Evolutionary conservation across 2,329 filamentous ascomycete genomes (phyloP).

Genomic region (Talaromyces pinophilus): DNA sequence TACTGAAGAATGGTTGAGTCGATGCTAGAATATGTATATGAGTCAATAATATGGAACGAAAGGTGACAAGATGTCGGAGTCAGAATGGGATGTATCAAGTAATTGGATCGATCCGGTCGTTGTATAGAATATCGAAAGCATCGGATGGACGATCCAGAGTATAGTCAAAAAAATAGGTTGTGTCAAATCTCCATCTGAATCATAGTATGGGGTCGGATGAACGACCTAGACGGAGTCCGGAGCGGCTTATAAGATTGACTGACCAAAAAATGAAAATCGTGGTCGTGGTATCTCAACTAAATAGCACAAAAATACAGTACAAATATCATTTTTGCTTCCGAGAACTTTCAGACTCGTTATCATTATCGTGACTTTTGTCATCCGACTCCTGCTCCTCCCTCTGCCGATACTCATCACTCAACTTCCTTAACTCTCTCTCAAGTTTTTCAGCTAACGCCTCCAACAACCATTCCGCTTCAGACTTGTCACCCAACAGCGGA

Average conservation of each 20-base stretch:
- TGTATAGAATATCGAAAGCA: background rate
- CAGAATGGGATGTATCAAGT: background rate
- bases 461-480: slow-evolving; percentile 48
- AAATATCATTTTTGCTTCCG: background rate
- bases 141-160: background rate
- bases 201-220: background rate
- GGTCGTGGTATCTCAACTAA: background rate
- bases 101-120: background rate
- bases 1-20: no score
- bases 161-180: background rate
- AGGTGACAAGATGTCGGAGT: background rate
- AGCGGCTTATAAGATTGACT: no score
- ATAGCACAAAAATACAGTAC: background rate
- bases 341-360: background rate
- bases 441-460: slow-evolving; percentile 41
- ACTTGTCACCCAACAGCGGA: slow-evolving; percentile 44
- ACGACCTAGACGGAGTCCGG: background rate
- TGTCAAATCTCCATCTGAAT: background rate
- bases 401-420: slow-evolving; percentile 27
- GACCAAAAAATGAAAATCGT: background rate
- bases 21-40: background rate
- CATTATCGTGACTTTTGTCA: background rate
- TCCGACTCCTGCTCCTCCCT: background rate
- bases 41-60: background rate
- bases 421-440: slow-evolving; percentile 39